A percentile compares a stretch with the other conserved stretches of the same genome.
Evolutionary conservation across 2,329 filamentous ascomycete species (phyloP).

Genomic region (Blastomyces gilchristii): DNA sequence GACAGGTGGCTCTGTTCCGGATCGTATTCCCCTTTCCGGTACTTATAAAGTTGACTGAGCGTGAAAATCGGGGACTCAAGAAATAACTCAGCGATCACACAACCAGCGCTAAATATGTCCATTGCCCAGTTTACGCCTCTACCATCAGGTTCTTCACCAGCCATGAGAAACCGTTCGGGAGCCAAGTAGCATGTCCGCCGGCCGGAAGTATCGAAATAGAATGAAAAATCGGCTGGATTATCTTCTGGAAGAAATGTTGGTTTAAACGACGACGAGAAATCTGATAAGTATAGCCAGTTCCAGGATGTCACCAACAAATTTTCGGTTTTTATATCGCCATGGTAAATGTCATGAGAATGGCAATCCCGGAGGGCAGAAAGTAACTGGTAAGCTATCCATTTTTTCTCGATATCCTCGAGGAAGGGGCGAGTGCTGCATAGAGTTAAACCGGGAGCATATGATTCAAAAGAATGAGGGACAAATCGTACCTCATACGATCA

Average conservation of each 20-base stretch:
- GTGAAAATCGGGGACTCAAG: constrained; percentile 94
- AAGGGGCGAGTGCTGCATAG: constrained; percentile 77
- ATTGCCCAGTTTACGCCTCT: constrained; percentile 76
- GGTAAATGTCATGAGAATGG: constrained; percentile 78
- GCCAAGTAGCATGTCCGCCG: constrained; percentile 90
- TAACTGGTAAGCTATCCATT: constrained; percentile 94
- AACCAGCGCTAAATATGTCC: constrained; percentile 96
- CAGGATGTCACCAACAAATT: constrained; percentile 95
- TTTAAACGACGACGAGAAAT: constrained; percentile 94
- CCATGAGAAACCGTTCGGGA: constrained; percentile 76
- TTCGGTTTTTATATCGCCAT: constrained; percentile 97
- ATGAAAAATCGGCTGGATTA: constrained; percentile 93
- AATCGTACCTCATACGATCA: constrained; percentile 61
- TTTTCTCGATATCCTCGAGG: constrained; percentile 94
- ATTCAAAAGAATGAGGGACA: background rate
- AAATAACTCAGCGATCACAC: constrained; percentile 93
- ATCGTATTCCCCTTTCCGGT: constrained; percentile 84
- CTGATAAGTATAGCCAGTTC: constrained; percentile 98
- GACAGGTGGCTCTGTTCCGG: constrained; percentile 68
- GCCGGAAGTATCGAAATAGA: constrained; percentile 91
- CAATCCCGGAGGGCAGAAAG: constrained; percentile 87
- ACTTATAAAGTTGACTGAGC: constrained; percentile 92
- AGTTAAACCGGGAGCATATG: constrained; percentile 21
- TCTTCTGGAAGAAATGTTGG: constrained; percentile 88
- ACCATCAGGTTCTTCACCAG: constrained; percentile 55